Evolutionary conservation across 495 filamentous ascomycete species (phyloP).

Genomic region (Hyaloscypha bicolor): DNA sequence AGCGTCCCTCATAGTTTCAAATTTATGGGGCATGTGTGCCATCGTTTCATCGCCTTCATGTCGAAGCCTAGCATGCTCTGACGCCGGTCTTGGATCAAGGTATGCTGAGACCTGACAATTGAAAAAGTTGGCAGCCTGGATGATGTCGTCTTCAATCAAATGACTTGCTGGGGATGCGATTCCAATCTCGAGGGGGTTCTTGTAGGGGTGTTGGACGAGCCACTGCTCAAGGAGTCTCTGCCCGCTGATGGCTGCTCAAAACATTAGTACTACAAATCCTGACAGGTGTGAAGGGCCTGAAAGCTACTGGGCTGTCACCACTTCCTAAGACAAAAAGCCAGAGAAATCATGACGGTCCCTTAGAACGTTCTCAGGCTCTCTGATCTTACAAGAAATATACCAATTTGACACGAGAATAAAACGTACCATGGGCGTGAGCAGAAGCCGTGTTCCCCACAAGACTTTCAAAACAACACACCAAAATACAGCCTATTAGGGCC

Average conservation of each 20-base stretch:
- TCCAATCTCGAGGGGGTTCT: neutral
- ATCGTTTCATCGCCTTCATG: neutral
- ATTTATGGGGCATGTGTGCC: conserved; percentile 3
- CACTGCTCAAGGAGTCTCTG: conserved; percentile 3
- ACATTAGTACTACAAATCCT: too few species aligned
- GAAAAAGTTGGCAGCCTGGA: neutral
- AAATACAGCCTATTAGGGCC: conserved; percentile 2
- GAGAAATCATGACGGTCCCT: too few species aligned
- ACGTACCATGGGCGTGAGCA: neutral
- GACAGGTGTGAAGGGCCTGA: too few species aligned
- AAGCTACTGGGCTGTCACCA: too few species aligned
- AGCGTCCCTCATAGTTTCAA: neutral
- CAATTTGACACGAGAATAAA: too few species aligned
- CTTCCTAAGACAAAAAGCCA: too few species aligned
- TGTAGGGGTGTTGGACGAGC: neutral
- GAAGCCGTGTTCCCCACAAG: neutral
- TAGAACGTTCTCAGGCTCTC: too few species aligned
- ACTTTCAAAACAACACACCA: conserved; percentile 7
- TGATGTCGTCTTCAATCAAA: neutral
- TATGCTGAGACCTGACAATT: neutral
- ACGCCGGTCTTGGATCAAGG: neutral
- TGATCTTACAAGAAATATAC: too few species aligned
- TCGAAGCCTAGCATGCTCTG: neutral
- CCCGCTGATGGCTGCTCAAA: neutral
- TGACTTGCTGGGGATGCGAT: neutral